Percentiles rank a stretch among this genome's conserved stretches.
Conservation (phyloP, 345 rosid species). For the Pseudoturritis turrita region DNA sequence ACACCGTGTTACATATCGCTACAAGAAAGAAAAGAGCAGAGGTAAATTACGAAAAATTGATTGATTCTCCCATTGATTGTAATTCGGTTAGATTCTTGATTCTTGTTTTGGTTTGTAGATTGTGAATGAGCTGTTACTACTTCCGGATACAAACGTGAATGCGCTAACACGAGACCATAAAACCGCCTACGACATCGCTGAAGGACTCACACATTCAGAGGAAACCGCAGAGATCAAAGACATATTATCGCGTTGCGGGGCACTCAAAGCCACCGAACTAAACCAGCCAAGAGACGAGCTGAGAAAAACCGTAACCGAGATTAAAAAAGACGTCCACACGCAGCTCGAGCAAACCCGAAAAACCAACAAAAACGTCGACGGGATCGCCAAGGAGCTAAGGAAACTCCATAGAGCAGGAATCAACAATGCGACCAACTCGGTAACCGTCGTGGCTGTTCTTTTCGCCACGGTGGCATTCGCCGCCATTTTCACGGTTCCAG, state of each 20-base stretch:
- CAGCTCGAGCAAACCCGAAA: slow-evolving; percentile 89
- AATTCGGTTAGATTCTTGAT: neutral
- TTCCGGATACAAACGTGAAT: slow-evolving; percentile 71
- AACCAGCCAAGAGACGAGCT: slow-evolving; percentile 84
- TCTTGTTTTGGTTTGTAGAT: slow-evolving; percentile 34
- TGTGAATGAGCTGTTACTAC: slow-evolving; percentile 57
- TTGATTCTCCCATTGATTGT: neutral
- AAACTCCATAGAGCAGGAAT: slow-evolving; percentile 80
- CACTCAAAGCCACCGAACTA: slow-evolving; percentile 64
- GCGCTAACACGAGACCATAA: slow-evolving; percentile 71
- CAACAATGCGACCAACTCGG: slow-evolving; percentile 81
- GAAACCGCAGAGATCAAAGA: slow-evolving; percentile 61
- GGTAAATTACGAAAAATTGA: slow-evolving; percentile 38
- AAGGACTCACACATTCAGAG: slow-evolving; percentile 72
- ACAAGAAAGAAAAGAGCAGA: slow-evolving; percentile 79
- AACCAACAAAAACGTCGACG: slow-evolving; percentile 75
- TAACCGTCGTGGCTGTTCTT: slow-evolving; percentile 84
- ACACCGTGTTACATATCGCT: slow-evolving; percentile 78
- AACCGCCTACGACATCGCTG: slow-evolving; percentile 84
- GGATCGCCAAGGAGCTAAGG: slow-evolving; percentile 73
- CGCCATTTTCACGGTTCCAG: slow-evolving; percentile 79
- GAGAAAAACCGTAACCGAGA: slow-evolving; percentile 66
- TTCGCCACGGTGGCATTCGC: slow-evolving; percentile 96
- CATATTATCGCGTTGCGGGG: slow-evolving; percentile 58
- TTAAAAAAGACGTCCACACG: slow-evolving; percentile 69